Evolutionary conservation across 2,329 filamentous ascomycete genomes (phyloP), one percentile per base, ranked within the genome.

Genomic region (Sporothrix curviconia): DNA sequence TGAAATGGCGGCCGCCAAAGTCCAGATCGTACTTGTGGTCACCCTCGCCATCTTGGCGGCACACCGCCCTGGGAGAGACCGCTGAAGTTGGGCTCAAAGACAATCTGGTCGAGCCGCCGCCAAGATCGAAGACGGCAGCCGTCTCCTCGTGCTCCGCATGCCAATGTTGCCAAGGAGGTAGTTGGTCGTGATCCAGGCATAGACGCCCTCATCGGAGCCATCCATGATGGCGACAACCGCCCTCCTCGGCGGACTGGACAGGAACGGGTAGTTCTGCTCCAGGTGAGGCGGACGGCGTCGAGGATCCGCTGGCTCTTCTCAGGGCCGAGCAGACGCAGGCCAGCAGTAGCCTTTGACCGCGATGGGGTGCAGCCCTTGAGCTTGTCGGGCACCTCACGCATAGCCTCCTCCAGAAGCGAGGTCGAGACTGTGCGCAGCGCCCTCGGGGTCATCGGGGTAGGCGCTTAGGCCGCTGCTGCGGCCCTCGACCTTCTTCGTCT

Each of bases 181-280:
- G 79, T 99, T 99, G 64, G 91, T 94, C 7, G 94, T 99, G 71
- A 99, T 95, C 94, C 94, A 99, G 55, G 94, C 95, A 69, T 95
- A 99, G 30, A 99, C 92, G 69, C 94, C 94, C 76, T 99, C 94
- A 68, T 96, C 89, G 52, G 89, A 91, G 61, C 94, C 94, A 66
- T 96, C 92, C 94, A 99, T 99, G 71, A 99, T 95, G 62, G 91
- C 84, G 28, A 99, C 90, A 57, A n/a, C 95, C 94, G 56, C 89
- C 85, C 65, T 92, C 86, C 66, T 90, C 89, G 63, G 85, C 81
- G 12, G 89, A 87, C 57, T 99, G 88, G 42, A 99, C 89, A 0
- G 94, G 81, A 99, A 99, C 12, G 94, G 94, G 68, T 95, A 99
- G 59, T 84, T 82, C 22, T 85, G 90, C 75, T 99, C 94, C 25